Conservation (phyloP, 306 rosid species). For the Sphenostylis stenocarpa region DNA sequence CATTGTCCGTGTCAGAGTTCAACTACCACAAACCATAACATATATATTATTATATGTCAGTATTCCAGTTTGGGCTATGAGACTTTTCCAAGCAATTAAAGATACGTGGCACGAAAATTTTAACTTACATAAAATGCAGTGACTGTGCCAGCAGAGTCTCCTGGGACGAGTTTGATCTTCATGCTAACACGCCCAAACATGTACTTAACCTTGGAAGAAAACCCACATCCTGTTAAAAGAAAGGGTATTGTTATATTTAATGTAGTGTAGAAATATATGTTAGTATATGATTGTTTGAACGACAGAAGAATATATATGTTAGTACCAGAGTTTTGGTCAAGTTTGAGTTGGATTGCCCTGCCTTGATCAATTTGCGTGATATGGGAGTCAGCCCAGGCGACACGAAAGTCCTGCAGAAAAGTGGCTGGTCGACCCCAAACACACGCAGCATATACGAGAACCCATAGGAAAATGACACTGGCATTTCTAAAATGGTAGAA, state of each 20-base stretch:
- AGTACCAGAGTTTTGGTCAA: conserved; percentile 86
- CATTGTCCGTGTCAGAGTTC: conserved; percentile 63
- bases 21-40: conserved; percentile 38
- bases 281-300: too few species aligned
- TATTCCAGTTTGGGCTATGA: background rate
- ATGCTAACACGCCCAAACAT: conserved; percentile 92
- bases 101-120: background rate
- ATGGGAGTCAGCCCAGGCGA: conserved; percentile 77
- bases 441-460: conserved; percentile 26
- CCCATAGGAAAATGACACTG: conserved; percentile 18
- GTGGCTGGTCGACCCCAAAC: conserved; percentile 73
- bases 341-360: conserved; percentile 71
- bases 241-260: background rate
- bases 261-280: too few species aligned
- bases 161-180: conserved; percentile 90
- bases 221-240: conserved; percentile 74
- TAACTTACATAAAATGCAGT: conserved; percentile 84
- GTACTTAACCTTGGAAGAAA: conserved; percentile 71
- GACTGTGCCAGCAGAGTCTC: conserved; percentile 96
- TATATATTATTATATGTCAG: background rate
- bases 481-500: conserved; percentile 24
- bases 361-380: conserved; percentile 81
- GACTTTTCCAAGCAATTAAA: background rate
- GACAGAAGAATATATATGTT: too few species aligned
- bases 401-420: conserved; percentile 63